Evolutionary conservation across 345 rosid species (phyloP).

Genomic region (Syzygium aromaticum): DNA sequence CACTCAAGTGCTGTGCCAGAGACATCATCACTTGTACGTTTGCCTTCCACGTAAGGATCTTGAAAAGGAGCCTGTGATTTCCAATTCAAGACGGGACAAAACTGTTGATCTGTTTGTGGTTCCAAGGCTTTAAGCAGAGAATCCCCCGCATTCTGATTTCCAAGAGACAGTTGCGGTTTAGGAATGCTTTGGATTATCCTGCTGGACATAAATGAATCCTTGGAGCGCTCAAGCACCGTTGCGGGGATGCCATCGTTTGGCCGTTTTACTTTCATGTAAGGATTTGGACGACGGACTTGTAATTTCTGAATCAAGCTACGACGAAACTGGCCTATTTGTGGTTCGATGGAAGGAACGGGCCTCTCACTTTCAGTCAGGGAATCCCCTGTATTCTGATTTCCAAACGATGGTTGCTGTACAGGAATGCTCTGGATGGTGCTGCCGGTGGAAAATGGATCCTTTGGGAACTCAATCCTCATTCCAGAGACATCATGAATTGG

Average conservation of each 20-base stretch:
- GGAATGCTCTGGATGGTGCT: background rate
- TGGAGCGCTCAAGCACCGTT: background rate
- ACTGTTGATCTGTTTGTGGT: constrained; percentile 1
- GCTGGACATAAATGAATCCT: constrained; percentile 4
- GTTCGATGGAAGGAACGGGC: background rate
- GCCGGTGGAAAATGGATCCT: background rate
- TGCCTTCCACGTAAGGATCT: background rate
- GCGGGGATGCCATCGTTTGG: background rate
- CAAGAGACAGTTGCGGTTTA: constrained; percentile 13
- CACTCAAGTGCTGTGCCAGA: background rate
- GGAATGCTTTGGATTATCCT: constrained; percentile 5
- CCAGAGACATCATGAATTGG: background rate
- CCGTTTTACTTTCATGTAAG: background rate
- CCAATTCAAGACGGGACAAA: background rate
- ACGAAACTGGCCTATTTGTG: background rate
- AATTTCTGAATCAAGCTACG: background rate
- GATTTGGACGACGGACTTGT: background rate
- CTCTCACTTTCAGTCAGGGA: background rate
- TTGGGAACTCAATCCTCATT: background rate
- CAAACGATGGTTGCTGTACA: background rate
- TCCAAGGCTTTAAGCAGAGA: constrained; percentile 8
- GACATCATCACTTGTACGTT: background rate
- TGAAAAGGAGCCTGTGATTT: background rate
- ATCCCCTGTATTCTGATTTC: background rate
- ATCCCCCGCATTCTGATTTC: constrained; percentile 16